phyloP scores from a whole-genome alignment of 148 eudicot species.

The Camellia japonica region DNA sequence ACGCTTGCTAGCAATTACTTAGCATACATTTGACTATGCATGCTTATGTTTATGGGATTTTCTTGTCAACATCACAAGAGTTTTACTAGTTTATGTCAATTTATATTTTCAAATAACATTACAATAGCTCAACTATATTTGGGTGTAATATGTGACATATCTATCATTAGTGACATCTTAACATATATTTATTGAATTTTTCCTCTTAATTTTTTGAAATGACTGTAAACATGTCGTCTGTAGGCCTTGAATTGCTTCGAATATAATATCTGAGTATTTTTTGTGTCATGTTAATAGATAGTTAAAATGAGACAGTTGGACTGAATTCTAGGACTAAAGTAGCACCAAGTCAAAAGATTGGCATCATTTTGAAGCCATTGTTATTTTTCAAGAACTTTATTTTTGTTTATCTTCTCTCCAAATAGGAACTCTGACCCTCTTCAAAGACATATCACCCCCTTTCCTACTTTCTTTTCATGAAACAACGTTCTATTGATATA shows the following conservation, averaged over 20 bases:
- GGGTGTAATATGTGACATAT: background rate
- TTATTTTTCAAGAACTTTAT: background rate
- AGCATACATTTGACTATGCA: background rate
- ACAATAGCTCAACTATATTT: background rate
- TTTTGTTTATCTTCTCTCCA: constrained; percentile 1
- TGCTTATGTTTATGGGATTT: background rate
- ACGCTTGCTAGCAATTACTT: background rate
- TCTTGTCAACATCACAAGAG: no score
- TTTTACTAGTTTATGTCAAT: no score
- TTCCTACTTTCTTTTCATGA: no score
- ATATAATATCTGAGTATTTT: no score
- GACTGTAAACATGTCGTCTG: no score
- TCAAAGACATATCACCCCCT: background rate
- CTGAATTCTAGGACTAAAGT: background rate
- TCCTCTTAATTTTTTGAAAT: no score
- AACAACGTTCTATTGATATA: background rate
- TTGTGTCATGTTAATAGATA: background rate
- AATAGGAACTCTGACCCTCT: background rate
- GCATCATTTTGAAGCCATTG: background rate
- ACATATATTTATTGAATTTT: no score
- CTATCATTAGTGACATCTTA: background rate
- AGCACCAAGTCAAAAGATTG: constrained; percentile 8
- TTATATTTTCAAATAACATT: background rate
- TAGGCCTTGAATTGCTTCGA: no score
- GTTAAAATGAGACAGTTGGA: constrained; percentile 11